Evolutionary conservation across 306 rosid genomes (phyloP).

Genomic region (Prunus fruticosa): DNA sequence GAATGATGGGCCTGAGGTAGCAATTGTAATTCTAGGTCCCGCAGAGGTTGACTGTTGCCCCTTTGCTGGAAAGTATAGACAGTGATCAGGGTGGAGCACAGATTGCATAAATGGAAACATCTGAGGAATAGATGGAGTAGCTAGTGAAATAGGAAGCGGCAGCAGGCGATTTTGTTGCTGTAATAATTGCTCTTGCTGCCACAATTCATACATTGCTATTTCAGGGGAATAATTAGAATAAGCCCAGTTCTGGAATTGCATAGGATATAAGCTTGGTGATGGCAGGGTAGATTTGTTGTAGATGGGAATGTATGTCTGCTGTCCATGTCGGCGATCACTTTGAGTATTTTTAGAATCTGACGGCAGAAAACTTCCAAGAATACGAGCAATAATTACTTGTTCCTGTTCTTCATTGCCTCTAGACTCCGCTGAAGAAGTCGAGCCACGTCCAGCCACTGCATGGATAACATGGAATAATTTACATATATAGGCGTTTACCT

Average conservation of each 20-base stretch:
- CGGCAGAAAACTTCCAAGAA: slow-evolving; percentile 48
- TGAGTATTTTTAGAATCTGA: slow-evolving; percentile 28
- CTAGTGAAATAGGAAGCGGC: slow-evolving; percentile 52
- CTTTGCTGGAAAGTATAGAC: slow-evolving; percentile 52
- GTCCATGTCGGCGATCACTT: slow-evolving; percentile 32
- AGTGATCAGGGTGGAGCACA: slow-evolving; percentile 48
- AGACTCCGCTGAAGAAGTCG: slow-evolving; percentile 40
- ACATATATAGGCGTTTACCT: slow-evolving; percentile 14
- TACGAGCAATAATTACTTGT: slow-evolving; percentile 58
- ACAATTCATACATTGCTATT: slow-evolving; percentile 56
- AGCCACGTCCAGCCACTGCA: slow-evolving; percentile 59
- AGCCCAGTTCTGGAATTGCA: slow-evolving; percentile 46
- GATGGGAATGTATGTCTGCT: slow-evolving; percentile 30
- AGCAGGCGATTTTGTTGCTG: slow-evolving; percentile 54
- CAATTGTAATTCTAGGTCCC: slow-evolving; percentile 43
- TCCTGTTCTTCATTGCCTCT: slow-evolving; percentile 65
- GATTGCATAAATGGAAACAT: slow-evolving; percentile 65
- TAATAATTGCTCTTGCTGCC: slow-evolving; percentile 70
- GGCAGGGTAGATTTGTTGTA: slow-evolving; percentile 35
- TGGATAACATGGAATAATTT: slow-evolving; percentile 25
- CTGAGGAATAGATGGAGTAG: slow-evolving; percentile 45
- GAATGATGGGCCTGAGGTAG: slow-evolving; percentile 52
- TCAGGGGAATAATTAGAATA: slow-evolving; percentile 53
- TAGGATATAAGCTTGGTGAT: slow-evolving; percentile 33
- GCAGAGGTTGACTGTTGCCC: slow-evolving; percentile 48